Base-by-base conservation (phyloP, 805 yeast genomes). In the Wickerhamia fluorescens region DNA sequence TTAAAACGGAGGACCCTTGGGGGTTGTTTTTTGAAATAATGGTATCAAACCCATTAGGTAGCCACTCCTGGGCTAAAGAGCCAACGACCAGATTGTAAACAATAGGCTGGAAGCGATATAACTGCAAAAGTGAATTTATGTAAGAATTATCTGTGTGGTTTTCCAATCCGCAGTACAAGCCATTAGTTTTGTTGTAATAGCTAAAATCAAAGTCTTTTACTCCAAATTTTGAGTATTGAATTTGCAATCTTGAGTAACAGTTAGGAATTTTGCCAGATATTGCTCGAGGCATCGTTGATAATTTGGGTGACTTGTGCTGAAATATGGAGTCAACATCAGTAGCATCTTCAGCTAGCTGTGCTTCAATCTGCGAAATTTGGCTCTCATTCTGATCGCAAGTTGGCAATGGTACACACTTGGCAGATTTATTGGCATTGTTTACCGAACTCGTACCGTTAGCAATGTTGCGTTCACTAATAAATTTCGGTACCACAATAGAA, bases 161-260 rank as follows among this genome's bases (percentile, higher is more conserved):
- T 51, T 92, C 97, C n/a, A 89, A 62, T 0, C 97, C 96, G 2
- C 96, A 74, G 28, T 39, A 50, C 4, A 33, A 27, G 31, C 64
- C 78, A 2, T 47, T 37, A 0, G 96, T 82, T 22, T 66, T 65
- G 49, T 89, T 89, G 61, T 81, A 89, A 44, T 77, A 80, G 30
- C 73, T 78, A 50, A 92, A 89, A 57, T 89, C 96, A 56, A 92
- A 92, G 52, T 87, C 96, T 42, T 81, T 86, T 17, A 92, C 87
- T 16, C 98, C 98, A 53, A 86, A 89, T 44, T 74, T 78, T 33
- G 94, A 82, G 53, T 88, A 89, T 23, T 79, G 71, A 30, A 89
- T 83, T 35, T 79, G 82, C 25, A 85, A 61, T 42, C 77, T 74
- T 23, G 76, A 63, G 57, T 80, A 89, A 20, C 88, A 82, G 29